Conservation (phyloP, 306 rosid species). For the Rosa chinensis region DNA sequence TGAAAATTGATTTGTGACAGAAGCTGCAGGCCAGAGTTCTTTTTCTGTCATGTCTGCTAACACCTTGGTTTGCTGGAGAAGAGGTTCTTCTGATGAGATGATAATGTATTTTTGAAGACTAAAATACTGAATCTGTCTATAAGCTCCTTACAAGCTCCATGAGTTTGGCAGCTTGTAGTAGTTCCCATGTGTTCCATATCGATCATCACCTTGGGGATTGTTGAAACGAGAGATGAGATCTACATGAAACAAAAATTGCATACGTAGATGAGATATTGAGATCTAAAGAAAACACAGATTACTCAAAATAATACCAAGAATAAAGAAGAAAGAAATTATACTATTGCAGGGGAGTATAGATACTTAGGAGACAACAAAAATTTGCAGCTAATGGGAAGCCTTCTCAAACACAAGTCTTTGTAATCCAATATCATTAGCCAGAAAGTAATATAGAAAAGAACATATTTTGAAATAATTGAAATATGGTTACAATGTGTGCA, state of each 20-base stretch:
- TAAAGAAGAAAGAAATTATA: neutral
- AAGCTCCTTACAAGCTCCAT: neutral
- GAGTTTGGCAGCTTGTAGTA: neutral
- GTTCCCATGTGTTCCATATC: neutral
- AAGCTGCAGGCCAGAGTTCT: neutral
- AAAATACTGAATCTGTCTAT: neutral
- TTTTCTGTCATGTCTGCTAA: neutral
- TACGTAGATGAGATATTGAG: neutral
- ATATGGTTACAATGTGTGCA: neutral
- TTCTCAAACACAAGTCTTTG: neutral
- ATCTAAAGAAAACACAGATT: neutral
- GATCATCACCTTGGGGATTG: neutral
- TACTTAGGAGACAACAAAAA: neutral
- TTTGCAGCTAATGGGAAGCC: neutral
- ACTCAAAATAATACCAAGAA: neutral
- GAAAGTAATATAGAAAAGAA: too few species aligned
- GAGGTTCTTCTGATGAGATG: neutral
- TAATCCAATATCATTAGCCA: neutral
- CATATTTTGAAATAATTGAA: too few species aligned
- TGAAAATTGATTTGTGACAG: neutral
- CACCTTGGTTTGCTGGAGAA: neutral
- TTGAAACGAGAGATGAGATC: neutral
- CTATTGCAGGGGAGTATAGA: neutral
- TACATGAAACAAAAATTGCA: neutral
- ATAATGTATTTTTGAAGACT: neutral